A percentile compares a stretch with the other conserved stretches of the same genome.
Evolutionary conservation across 225 moss, liverwort and hornwort species (phyloP).

Genomic region (Polytrichum commune): DNA sequence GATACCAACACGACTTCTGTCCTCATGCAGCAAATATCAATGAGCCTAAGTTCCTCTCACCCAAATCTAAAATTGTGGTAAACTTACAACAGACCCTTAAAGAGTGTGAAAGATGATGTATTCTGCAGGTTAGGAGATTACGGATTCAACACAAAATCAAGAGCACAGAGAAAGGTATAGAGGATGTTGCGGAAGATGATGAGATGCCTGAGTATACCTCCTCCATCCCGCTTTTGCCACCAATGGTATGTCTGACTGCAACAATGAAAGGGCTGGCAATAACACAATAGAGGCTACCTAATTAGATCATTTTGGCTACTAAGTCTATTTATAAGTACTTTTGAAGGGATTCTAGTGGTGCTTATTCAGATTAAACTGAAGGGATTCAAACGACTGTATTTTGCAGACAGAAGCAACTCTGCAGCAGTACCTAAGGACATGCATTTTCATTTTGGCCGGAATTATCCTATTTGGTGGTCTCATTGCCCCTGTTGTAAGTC

Average conservation of each 20-base stretch:
- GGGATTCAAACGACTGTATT: background rate
- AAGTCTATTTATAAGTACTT: no score
- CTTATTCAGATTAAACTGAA: no score
- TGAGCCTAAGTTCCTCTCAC: background rate
- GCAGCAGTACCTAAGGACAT: constrained; percentile 77
- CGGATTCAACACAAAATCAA: constrained; percentile 65
- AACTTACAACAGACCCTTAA: background rate
- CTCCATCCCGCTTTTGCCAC: constrained; percentile 56
- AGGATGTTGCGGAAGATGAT: constrained; percentile 42
- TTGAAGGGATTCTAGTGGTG: no score
- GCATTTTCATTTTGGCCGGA: constrained; percentile 70
- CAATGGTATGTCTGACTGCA: constrained; percentile 34
- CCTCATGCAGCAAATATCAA: no score
- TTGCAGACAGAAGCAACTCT: constrained; percentile 78
- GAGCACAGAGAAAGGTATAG: constrained; percentile 48
- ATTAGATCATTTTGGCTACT: no score
- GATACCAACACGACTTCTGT: no score
- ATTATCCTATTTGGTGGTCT: constrained; percentile 95
- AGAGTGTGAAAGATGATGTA: background rate
- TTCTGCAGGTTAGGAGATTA: constrained; percentile 53
- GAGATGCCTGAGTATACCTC: constrained; percentile 57
- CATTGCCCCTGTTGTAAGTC: constrained; percentile 79
- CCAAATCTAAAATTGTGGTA: background rate
- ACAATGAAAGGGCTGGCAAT: no score
- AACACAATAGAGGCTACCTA: no score